phyloP scores from a whole-genome alignment of 2,329 filamentous ascomycete species.

The Aspergillus fischeri region DNA sequence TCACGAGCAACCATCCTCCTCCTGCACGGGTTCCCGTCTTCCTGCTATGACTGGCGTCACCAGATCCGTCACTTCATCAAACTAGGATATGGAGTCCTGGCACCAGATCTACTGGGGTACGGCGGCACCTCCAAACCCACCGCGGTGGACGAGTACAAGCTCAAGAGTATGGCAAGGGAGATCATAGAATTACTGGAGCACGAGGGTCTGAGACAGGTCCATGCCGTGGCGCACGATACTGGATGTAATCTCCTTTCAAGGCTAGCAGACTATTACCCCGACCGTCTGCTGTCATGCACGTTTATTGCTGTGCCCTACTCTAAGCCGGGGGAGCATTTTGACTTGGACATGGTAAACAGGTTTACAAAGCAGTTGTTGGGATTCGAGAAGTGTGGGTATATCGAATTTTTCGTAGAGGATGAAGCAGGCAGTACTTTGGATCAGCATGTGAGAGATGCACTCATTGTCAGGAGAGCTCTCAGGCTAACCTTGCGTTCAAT shows the following conservation, averaged over 20 bases:
- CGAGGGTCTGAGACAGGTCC: conserved; percentile 16
- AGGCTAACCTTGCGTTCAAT: neutral
- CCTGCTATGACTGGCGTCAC: conserved; percentile 42
- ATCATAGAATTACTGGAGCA: conserved; percentile 31
- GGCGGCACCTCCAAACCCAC: conserved; percentile 32
- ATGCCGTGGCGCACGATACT: conserved; percentile 24
- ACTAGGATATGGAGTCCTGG: conserved; percentile 42
- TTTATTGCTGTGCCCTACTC: conserved; percentile 21
- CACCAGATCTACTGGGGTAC: conserved; percentile 41
- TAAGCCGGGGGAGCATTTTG: conserved; percentile 16
- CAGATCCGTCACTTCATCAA: conserved; percentile 35
- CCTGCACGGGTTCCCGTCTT: conserved; percentile 49
- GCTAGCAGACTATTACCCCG: conserved; percentile 21
- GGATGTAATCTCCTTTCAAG: conserved; percentile 23
- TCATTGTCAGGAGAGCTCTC: conserved; percentile 2
- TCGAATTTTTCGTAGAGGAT: conserved; percentile 16
- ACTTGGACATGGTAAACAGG: conserved; percentile 18
- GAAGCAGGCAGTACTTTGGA: conserved; percentile 15
- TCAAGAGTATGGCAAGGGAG: conserved; percentile 30
- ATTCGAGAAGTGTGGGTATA: conserved; percentile 22
- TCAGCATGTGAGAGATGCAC: conserved; percentile 17
- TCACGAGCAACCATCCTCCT: conserved; percentile 40
- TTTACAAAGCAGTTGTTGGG: conserved; percentile 17
- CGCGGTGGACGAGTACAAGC: conserved; percentile 22
- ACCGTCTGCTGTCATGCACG: conserved; percentile 13